A percentile compares a stretch with the other conserved stretches of the same genome.
Conservation (phyloP, 805 yeast species). For the Candida cerambycidarum region DNA sequence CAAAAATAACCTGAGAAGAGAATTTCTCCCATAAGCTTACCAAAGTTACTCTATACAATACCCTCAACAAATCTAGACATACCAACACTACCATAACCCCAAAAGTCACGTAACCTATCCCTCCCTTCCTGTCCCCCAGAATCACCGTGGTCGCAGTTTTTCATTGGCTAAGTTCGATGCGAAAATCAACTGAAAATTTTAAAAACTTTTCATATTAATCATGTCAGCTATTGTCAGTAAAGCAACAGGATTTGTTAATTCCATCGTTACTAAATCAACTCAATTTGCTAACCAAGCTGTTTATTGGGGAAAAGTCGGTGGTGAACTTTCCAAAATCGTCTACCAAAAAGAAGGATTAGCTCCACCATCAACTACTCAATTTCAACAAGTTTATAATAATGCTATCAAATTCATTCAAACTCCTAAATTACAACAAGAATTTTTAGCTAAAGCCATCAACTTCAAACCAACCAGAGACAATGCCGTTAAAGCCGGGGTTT, state of each 20-base stretch:
- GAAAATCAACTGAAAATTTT: conserved; percentile 6
- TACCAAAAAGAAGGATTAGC: conserved; percentile 91
- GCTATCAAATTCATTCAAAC: conserved; percentile 37
- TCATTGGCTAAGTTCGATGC: conserved; percentile 2
- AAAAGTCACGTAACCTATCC: too few species aligned
- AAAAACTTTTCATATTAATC: conserved; percentile 11
- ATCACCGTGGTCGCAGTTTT: conserved; percentile 11
- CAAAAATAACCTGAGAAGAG: too few species aligned
- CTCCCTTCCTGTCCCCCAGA: too few species aligned
- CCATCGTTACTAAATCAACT: conserved; percentile 35
- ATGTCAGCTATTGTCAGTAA: conserved; percentile 47
- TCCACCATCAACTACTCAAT: conserved; percentile 79
- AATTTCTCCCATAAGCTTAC: too few species aligned
- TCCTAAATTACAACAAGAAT: conserved; percentile 58
- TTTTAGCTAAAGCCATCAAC: conserved; percentile 46
- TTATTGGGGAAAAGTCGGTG: conserved; percentile 77
- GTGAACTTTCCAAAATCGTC: conserved; percentile 69
- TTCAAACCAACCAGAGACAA: conserved; percentile 53
- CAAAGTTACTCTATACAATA: too few species aligned
- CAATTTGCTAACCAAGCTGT: conserved; percentile 53
- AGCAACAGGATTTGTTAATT: conserved; percentile 40
- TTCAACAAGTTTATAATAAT: conserved; percentile 68
- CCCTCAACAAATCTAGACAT: too few species aligned
- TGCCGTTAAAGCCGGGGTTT: conserved; percentile 66
- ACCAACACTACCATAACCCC: too few species aligned